Evolutionary conservation across 805 yeast species (phyloP).

Genomic region (Myxozyma monticola): DNA sequence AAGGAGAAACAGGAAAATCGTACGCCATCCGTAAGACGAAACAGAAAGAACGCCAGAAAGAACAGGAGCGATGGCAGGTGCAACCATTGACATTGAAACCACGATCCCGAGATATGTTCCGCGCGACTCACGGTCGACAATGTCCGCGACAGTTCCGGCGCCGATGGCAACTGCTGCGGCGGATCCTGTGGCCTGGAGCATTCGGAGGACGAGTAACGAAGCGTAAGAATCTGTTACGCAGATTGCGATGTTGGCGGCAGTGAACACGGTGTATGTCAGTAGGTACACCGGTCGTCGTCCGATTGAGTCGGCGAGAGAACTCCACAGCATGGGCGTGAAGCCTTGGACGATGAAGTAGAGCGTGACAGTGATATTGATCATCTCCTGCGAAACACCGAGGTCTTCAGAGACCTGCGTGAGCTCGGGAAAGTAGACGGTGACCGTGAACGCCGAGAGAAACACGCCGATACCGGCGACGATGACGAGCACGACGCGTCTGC

Average conservation of each 20-base stretch:
- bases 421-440: constrained; percentile 80
- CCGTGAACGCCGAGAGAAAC: constrained; percentile 66
- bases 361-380: constrained; percentile 71
- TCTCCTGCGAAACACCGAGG: constrained; percentile 56
- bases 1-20: constrained; percentile 74
- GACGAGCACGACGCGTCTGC: background rate
- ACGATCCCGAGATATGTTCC: constrained; percentile 70
- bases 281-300: constrained; percentile 74
- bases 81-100: constrained; percentile 64
- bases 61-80: constrained; percentile 80
- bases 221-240: constrained; percentile 56
- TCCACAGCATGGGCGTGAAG: constrained; percentile 64
- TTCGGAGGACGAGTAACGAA: constrained; percentile 62
- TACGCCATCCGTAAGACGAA: constrained; percentile 63
- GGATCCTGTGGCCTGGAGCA: constrained; percentile 75
- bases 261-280: constrained; percentile 54
- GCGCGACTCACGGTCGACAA: constrained; percentile 62
- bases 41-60: constrained; percentile 53
- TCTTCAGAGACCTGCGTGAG: constrained; percentile 56
- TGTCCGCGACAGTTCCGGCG: constrained; percentile 73
- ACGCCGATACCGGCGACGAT: constrained; percentile 48
- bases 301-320: constrained; percentile 63
- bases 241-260: constrained; percentile 64
- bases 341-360: constrained; percentile 78
- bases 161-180: constrained; percentile 73